Conservation (phyloP, 768 basidiomycete genomes). For the Atractiella rhizophila region DNA sequence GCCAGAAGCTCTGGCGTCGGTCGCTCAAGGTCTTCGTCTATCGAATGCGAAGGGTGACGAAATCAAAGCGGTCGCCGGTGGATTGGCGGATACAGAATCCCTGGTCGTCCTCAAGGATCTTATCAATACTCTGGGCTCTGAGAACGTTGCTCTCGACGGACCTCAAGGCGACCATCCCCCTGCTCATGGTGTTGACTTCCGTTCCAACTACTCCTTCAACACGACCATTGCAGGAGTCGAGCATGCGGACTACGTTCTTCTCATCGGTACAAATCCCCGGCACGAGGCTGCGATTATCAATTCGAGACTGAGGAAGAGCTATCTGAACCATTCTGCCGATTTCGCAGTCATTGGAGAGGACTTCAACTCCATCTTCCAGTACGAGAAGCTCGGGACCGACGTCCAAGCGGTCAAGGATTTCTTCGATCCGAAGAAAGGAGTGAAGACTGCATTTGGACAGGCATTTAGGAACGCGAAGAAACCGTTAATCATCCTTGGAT, state of each 20-base stretch:
- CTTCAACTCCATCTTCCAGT: slow-evolving; percentile 74
- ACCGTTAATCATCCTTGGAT: slow-evolving; percentile 81
- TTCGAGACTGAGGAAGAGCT: slow-evolving; percentile 83
- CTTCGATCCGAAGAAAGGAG: slow-evolving; percentile 40
- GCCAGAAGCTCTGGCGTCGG: slow-evolving; percentile 59
- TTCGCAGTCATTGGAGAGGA: slow-evolving; percentile 74
- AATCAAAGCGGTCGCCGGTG: slow-evolving; percentile 82
- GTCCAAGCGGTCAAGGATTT: slow-evolving; percentile 53
- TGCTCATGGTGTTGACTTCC: slow-evolving; percentile 58
- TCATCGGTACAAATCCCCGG: slow-evolving; percentile 86
- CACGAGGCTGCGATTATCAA: slow-evolving; percentile 95
- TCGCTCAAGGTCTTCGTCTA: slow-evolving; percentile 47
- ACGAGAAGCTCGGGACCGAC: slow-evolving; percentile 62
- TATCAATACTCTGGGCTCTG: slow-evolving; percentile 73
- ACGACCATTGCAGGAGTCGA: slow-evolving; percentile 72
- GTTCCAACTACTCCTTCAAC: slow-evolving; percentile 93
- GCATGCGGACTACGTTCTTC: slow-evolving; percentile 67
- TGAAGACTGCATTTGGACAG: slow-evolving; percentile 35
- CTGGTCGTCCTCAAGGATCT: slow-evolving; percentile 83
- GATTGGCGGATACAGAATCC: slow-evolving; percentile 77
- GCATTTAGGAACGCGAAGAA: slow-evolving; percentile 73
- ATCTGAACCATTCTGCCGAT: slow-evolving; percentile 64
- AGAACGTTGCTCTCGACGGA: slow-evolving; percentile 67
- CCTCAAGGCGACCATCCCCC: slow-evolving; percentile 40
- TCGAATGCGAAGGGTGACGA: slow-evolving; percentile 72